Evolutionary conservation across 2,329 filamentous ascomycete species (phyloP).

Genomic region (Capronia americana): DNA sequence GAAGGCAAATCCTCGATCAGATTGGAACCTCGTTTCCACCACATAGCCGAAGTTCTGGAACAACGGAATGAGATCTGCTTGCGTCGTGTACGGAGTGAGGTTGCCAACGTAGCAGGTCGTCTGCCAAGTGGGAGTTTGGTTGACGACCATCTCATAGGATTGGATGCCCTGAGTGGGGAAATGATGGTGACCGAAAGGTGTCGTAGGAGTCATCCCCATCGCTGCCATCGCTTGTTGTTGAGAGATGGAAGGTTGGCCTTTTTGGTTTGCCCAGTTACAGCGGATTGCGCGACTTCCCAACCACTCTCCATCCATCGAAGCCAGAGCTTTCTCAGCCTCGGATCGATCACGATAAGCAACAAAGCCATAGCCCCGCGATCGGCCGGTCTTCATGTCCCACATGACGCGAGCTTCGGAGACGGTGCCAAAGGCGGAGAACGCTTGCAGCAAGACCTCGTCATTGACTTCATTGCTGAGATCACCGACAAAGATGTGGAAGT

Average conservation of each 20-base stretch:
- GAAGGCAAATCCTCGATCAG: conserved; percentile 96
- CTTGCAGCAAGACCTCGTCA: conserved; percentile 89
- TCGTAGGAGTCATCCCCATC: conserved; percentile 98
- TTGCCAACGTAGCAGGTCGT: conserved; percentile 99
- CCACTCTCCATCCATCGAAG: conserved; percentile 99
- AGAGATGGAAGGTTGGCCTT: conserved; percentile 98
- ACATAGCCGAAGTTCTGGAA: conserved; percentile 99
- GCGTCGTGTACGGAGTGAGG: conserved; percentile 94
- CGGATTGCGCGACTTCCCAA: conserved; percentile 96
- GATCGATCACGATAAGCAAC: conserved; percentile 93
- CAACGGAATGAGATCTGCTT: conserved; percentile 93
- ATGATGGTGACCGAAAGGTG: conserved; percentile 94
- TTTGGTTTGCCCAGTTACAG: conserved; percentile 99
- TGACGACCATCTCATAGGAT: conserved; percentile 96
- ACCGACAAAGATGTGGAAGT: conserved; percentile 99
- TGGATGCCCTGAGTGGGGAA: conserved; percentile 96
- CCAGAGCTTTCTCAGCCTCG: conserved; percentile 94
- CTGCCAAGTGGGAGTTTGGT: conserved; percentile 96
- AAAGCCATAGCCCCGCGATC: conserved; percentile 96
- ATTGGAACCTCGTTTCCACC: conserved; percentile 95
- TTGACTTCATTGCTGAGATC: conserved; percentile 99
- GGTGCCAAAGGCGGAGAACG: conserved; percentile 92
- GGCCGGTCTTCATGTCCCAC: conserved; percentile 99
- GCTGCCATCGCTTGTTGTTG: conserved; percentile 96
- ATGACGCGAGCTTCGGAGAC: conserved; percentile 98